Percentiles rank a stretch among this genome's conserved stretches.
phyloP scores from a whole-genome alignment of 495 filamentous ascomycete genomes.

The Talaromyces thailandensis region DNA sequence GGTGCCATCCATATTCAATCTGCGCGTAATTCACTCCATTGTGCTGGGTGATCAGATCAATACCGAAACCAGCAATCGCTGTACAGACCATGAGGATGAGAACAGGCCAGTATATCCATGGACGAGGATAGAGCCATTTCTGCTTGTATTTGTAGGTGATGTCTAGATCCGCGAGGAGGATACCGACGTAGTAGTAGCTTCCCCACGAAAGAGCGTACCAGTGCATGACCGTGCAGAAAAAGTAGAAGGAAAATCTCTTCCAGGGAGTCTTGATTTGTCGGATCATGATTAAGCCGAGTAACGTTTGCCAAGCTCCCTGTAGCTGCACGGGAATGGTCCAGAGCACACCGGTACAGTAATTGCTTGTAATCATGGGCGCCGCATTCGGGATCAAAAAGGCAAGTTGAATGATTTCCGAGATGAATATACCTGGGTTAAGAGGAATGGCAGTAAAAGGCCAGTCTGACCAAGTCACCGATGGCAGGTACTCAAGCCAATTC shows the following conservation, averaged over 20 bases:
- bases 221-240: conserved; percentile 24
- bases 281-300: conserved; percentile 26
- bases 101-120: conserved; percentile 19
- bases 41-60: conserved; percentile 19
- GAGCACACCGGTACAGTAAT: conserved; percentile 34
- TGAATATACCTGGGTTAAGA: conserved; percentile 21
- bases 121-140: conserved; percentile 16
- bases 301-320: conserved; percentile 26
- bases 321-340: conserved; percentile 36
- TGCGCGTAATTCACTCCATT: conserved; percentile 17
- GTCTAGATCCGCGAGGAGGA: conserved; percentile 31
- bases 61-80: conserved; percentile 17
- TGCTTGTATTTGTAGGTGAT: conserved; percentile 28
- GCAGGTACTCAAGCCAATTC: conserved; percentile 28
- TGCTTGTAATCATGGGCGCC: conserved; percentile 29
- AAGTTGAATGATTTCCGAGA: conserved; percentile 27
- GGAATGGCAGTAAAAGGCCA: conserved; percentile 27
- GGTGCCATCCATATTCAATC: conserved; percentile 27
- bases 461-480: conserved; percentile 31
- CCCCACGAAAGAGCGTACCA: conserved; percentile 34
- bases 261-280: conserved; percentile 32
- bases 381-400: conserved; percentile 34
- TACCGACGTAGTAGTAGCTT: conserved; percentile 27
- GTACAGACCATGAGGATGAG: conserved; percentile 12
- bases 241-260: conserved; percentile 32